Evolutionary conservation across 23 red algal genomes (phyloP).

Genomic region (Agarophyton chilense): DNA sequence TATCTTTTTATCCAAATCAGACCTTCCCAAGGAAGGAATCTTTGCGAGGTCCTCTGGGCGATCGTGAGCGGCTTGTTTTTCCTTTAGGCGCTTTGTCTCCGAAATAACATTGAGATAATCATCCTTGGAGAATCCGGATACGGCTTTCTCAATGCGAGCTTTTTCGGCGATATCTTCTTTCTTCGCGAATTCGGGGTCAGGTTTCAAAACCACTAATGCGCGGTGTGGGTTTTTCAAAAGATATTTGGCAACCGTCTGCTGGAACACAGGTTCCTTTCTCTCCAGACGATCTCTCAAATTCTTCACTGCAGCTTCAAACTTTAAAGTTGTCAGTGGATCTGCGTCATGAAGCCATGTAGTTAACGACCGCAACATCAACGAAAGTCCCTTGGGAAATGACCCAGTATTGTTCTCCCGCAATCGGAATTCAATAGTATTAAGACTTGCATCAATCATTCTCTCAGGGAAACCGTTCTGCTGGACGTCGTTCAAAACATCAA

Average conservation of each 20-base stretch:
- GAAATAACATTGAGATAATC: slow-evolving; percentile 68
- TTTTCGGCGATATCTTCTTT: slow-evolving; percentile 73
- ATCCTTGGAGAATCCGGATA: slow-evolving; percentile 24
- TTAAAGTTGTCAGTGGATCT: slow-evolving; percentile 77
- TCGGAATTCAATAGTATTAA: slow-evolving; percentile 97
- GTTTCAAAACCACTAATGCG: slow-evolving; percentile 66
- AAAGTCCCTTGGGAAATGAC: slow-evolving; percentile 88
- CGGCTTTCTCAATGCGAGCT: slow-evolving; percentile 49
- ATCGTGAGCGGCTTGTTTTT: slow-evolving; percentile 88
- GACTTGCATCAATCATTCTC: slow-evolving; percentile 78
- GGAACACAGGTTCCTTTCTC: slow-evolving; percentile 74
- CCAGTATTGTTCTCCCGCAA: slow-evolving; percentile 97
- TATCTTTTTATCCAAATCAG: slow-evolving; percentile 80
- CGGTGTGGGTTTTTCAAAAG: slow-evolving; percentile 83
- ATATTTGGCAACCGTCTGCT: slow-evolving; percentile 74
- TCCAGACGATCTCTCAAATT: slow-evolving; percentile 58
- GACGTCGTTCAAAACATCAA: slow-evolving; percentile 65
- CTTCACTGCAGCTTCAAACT: slow-evolving; percentile 80
- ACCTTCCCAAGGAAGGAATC: slow-evolving; percentile 69
- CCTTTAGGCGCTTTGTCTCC: slow-evolving; percentile 87
- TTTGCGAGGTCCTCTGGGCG: slow-evolving; percentile 86
- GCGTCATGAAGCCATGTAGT: slow-evolving; percentile 95
- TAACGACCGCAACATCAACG: slow-evolving; percentile 84
- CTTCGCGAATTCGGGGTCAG: slow-evolving; percentile 72
- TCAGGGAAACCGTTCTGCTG: slow-evolving; percentile 75